phyloP scores from a whole-genome alignment of 2,329 filamentous ascomycete genomes.

The Leptoxyphium fumago region DNA sequence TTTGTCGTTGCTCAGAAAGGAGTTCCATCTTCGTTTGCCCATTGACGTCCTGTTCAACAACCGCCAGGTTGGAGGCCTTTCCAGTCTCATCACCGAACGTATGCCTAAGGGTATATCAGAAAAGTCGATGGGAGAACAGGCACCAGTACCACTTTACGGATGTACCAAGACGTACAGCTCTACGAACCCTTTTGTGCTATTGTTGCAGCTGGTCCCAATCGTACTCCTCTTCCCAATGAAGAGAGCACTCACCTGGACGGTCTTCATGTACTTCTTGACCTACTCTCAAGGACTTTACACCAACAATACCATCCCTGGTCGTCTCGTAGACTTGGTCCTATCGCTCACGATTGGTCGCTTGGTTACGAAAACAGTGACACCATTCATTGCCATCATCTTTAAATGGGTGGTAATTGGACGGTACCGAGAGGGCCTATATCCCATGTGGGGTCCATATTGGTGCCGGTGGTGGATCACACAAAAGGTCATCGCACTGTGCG shows the following conservation, averaged over 20 bases:
- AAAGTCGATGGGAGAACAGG: constrained; percentile 6
- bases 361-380: constrained; percentile 26
- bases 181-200: constrained; percentile 33
- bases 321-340: constrained; percentile 34
- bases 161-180: constrained; percentile 33
- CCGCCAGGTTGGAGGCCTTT: constrained; percentile 30
- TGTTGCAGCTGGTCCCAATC: constrained; percentile 38
- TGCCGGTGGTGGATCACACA: constrained; percentile 45
- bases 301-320: constrained; percentile 26
- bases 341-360: constrained; percentile 31
- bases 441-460: constrained; percentile 46
- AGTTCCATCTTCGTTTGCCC: constrained; percentile 35
- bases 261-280: constrained; percentile 35
- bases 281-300: constrained; percentile 28
- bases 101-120: neutral
- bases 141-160: constrained; percentile 12
- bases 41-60: constrained; percentile 39
- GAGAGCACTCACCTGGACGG: constrained; percentile 37
- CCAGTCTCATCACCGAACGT: constrained; percentile 22
- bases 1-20: constrained; percentile 35
- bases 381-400: constrained; percentile 33
- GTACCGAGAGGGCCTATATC: constrained; percentile 38
- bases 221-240: constrained; percentile 36
- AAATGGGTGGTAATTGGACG: constrained; percentile 44
- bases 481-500: constrained; percentile 37